These are phyloP conservation scores for Diplodia mutila DNA, from an alignment of 2,329 filamentous ascomycete species.

Conservation along the genomic window DNA sequence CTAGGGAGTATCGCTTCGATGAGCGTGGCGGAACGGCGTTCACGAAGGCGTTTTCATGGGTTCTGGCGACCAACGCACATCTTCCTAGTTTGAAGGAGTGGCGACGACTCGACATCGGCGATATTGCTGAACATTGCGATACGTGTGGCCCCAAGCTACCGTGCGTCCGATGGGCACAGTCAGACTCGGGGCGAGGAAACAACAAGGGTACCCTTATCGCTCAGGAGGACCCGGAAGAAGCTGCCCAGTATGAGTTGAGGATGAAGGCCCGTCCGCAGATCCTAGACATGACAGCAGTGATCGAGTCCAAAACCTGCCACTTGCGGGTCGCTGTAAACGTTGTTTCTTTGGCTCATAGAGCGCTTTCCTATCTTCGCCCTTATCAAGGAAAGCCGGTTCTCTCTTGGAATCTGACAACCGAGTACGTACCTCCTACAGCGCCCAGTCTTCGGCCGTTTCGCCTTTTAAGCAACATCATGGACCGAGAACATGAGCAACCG, in stretches of 20 bases:
- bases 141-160: slow-evolving; percentile 36
- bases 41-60: slow-evolving; percentile 33
- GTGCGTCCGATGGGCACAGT: slow-evolving; percentile 35
- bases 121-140: slow-evolving; percentile 26
- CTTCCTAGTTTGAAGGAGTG: slow-evolving; percentile 33
- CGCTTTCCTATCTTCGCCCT: slow-evolving; percentile 31
- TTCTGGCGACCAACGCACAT: slow-evolving; percentile 30
- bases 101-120: slow-evolving; percentile 21
- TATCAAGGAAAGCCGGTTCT: slow-evolving; percentile 31
- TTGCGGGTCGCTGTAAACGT: slow-evolving; percentile 50
- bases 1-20: neutral
- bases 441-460: slow-evolving; percentile 46
- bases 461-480: slow-evolving; percentile 49
- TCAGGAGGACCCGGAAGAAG: slow-evolving; percentile 48
- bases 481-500: slow-evolving; percentile 29
- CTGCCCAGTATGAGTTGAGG: slow-evolving; percentile 55
- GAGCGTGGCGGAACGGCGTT: neutral
- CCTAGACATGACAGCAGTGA: slow-evolving; percentile 29
- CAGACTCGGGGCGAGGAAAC: slow-evolving; percentile 10
- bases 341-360: slow-evolving; percentile 49
- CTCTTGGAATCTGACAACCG: slow-evolving; percentile 53
- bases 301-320: slow-evolving; percentile 32
- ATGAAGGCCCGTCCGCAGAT: slow-evolving; percentile 52
- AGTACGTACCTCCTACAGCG: slow-evolving; percentile 37
- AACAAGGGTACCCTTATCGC: slow-evolving; percentile 23